phyloP scores from a whole-genome alignment of 768 basidiomycete species.

The Pisolithus albus region DNA sequence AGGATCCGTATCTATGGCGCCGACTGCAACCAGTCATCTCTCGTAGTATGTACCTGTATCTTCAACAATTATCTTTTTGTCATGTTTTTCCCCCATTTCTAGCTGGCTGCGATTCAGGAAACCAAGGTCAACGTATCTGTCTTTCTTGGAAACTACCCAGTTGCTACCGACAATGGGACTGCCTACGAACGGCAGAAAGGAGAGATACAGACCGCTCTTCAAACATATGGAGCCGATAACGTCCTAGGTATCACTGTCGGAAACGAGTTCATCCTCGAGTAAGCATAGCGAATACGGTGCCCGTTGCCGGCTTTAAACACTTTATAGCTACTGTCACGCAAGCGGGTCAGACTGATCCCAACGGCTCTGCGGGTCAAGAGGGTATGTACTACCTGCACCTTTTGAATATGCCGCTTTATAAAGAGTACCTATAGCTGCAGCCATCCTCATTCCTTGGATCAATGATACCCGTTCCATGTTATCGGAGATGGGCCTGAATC shows the following conservation, averaged over 20 bases:
- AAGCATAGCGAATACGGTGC: constrained; percentile 12
- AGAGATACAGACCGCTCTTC: constrained; percentile 57
- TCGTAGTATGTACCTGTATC: constrained; percentile 46
- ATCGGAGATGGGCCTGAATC: constrained; percentile 44
- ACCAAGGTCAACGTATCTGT: constrained; percentile 86
- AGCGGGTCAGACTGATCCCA: constrained; percentile 46
- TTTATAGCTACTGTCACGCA: constrained; percentile 49
- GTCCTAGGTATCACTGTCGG: constrained; percentile 84
- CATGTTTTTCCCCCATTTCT: neutral
- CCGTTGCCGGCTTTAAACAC: constrained; percentile 2
- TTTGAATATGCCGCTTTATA: neutral
- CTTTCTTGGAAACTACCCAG: constrained; percentile 65
- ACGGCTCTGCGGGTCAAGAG: constrained; percentile 49
- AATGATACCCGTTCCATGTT: constrained; percentile 57
- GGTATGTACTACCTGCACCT: constrained; percentile 10
- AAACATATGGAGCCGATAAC: constrained; percentile 70
- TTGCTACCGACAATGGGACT: constrained; percentile 52
- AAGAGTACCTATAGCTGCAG: constrained; percentile 38
- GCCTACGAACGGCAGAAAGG: constrained; percentile 72
- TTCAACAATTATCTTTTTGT: neutral
- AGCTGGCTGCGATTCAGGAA: constrained; percentile 83
- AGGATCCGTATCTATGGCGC: constrained; percentile 75
- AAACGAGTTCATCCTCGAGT: constrained; percentile 87
- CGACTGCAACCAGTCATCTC: constrained; percentile 76
- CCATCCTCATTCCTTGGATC: constrained; percentile 60